phyloP scores from a whole-genome alignment of 495 filamentous ascomycete species.

The Hyaloscypha finlandica region DNA sequence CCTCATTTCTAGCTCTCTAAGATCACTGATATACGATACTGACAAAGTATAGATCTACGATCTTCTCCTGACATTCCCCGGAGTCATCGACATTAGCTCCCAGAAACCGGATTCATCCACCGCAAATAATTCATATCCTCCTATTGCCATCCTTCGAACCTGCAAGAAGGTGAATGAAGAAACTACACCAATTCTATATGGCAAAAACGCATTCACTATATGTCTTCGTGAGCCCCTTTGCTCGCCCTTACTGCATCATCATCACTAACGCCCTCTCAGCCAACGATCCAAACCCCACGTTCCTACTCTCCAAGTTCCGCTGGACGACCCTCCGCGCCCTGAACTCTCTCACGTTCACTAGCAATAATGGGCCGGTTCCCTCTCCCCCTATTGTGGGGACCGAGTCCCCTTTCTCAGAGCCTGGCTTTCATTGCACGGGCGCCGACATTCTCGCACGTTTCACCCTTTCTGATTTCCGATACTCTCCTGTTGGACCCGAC shows the following conservation, averaged over 20 bases:
- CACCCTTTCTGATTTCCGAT: conserved; percentile 4
- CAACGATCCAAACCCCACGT: conserved; percentile 5
- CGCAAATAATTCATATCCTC: neutral
- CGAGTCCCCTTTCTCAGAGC: neutral
- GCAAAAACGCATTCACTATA: conserved; percentile 35
- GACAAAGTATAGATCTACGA: neutral
- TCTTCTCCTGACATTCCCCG: neutral
- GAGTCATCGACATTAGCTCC: neutral
- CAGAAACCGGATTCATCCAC: neutral
- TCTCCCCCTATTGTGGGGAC: neutral
- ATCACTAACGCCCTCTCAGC: conserved; percentile 6
- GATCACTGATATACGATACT: neutral
- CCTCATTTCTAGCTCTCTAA: neutral
- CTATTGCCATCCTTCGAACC: conserved; percentile 31
- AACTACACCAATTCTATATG: conserved; percentile 38
- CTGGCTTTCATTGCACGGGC: conserved; percentile 16
- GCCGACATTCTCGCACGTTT: conserved; percentile 15
- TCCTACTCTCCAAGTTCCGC: conserved; percentile 31
- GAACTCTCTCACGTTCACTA: conserved; percentile 15
- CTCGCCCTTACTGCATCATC: neutral
- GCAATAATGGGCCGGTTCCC: neutral
- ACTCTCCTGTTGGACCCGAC: conserved; percentile 19
- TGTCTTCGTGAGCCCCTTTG: conserved; percentile 25
- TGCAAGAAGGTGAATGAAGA: conserved; percentile 37
- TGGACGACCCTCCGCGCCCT: conserved; percentile 28